Percentiles rank a stretch among this genome's conserved stretches.
phyloP scores from a whole-genome alignment of 352 stramenopile genomes.

The Pythium vanterpoolii region DNA sequence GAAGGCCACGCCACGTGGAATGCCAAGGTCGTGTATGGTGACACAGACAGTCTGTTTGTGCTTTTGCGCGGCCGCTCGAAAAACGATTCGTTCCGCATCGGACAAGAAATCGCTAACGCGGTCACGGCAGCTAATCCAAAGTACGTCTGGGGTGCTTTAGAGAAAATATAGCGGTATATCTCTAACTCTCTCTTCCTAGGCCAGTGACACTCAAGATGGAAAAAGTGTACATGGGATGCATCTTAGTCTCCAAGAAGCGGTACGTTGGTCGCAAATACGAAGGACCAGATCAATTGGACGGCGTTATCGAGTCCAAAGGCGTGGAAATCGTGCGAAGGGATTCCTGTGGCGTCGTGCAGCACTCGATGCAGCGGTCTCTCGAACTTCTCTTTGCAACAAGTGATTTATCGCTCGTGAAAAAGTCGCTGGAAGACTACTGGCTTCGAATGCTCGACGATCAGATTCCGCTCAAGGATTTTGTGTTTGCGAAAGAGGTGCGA shows the following conservation, averaged over 20 bases:
- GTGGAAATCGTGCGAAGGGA: conserved; percentile 92
- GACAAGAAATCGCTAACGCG: conserved; percentile 85
- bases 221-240: conserved; percentile 92
- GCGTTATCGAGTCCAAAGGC: conserved; percentile 88
- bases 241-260: conserved; percentile 95
- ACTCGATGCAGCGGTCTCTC: conserved; percentile 61
- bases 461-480: conserved; percentile 69
- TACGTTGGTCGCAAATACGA: conserved; percentile 92
- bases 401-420: conserved; percentile 72
- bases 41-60: conserved; percentile 99
- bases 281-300: conserved; percentile 36
- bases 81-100: conserved; percentile 93
- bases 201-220: conserved; percentile 83
- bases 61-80: conserved; percentile 92
- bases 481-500: conserved; percentile 85
- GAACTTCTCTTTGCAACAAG: conserved; percentile 63
- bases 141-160: conserved; percentile 22
- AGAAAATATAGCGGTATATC: not conserved
- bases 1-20: conserved; percentile 82
- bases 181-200: conserved; percentile 20
- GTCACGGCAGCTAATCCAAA: conserved; percentile 87
- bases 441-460: conserved; percentile 59
- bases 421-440: conserved; percentile 60
- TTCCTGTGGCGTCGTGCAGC: conserved; percentile 87
- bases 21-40: conserved; percentile 94